A percentile compares a stretch with the other conserved stretches of the same genome.
These are phyloP conservation scores for Aspergillus hortae DNA, from an alignment of 2,329 filamentous ascomycete genomes.

Conservation along the genomic window DNA sequence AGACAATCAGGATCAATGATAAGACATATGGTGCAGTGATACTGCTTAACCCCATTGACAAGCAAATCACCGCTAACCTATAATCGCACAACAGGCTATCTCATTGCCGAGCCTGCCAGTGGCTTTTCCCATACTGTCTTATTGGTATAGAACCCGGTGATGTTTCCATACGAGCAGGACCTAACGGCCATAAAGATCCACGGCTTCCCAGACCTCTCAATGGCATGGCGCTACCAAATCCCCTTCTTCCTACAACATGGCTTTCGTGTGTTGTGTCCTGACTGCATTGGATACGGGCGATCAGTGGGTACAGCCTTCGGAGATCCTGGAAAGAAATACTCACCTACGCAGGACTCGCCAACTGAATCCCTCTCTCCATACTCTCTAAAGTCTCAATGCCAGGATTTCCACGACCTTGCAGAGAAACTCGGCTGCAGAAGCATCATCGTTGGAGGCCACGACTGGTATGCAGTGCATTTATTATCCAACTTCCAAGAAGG, in stretches of 20 bases:
- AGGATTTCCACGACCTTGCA: slow-evolving; percentile 4
- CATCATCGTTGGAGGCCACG: slow-evolving; percentile 6
- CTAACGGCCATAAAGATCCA: neutral
- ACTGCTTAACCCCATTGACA: neutral
- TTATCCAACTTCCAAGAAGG: neutral
- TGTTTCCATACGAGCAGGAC: neutral
- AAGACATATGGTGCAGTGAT: slow-evolving; percentile 4
- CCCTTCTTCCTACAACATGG: slow-evolving; percentile 4
- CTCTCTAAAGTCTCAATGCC: slow-evolving; percentile 3
- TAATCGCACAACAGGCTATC: slow-evolving; percentile 2
- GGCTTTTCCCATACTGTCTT: slow-evolving; percentile 4
- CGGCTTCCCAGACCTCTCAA: slow-evolving; percentile 6
- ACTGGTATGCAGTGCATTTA: slow-evolving; percentile 1
- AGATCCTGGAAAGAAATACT: neutral
- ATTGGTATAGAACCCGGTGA: neutral
- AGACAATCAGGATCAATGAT: neutral
- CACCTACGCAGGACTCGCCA: slow-evolving; percentile 1
- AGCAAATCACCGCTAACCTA: too few species aligned
- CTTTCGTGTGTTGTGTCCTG: slow-evolving; percentile 5
- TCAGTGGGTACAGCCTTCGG: neutral
- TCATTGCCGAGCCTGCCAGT: slow-evolving; percentile 2
- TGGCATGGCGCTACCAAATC: slow-evolving; percentile 4
- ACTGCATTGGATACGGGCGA: slow-evolving; percentile 8
- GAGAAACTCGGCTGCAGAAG: slow-evolving; percentile 4
- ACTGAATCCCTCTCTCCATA: slow-evolving; percentile 2